A percentile compares a stretch with the other conserved stretches of the same genome.
phyloP scores from a whole-genome alignment of 2,329 filamentous ascomycete species.

The Pseudofabraea citricarpa region DNA sequence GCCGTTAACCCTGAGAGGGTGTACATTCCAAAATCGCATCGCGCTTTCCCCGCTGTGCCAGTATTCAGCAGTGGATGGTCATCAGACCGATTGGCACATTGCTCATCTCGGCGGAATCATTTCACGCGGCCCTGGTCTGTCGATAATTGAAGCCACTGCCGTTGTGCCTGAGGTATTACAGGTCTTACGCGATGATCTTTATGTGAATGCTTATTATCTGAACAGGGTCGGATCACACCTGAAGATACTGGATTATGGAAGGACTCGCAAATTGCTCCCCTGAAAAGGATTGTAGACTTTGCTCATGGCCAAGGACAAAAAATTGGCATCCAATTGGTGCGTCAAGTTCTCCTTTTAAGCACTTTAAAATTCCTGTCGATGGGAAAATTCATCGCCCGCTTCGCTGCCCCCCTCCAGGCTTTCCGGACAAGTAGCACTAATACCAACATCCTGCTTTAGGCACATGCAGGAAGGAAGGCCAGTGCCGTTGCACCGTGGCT shows the following conservation, averaged over 20 bases:
- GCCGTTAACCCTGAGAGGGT: conserved; percentile 32
- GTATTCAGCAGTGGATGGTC: conserved; percentile 63
- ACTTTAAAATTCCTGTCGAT: too few relatives aligned
- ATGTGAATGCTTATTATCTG: too few relatives aligned
- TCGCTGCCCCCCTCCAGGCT: too few relatives aligned
- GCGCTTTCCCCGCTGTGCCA: conserved; percentile 61
- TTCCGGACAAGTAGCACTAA: too few relatives aligned
- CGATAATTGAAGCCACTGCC: conserved; percentile 74
- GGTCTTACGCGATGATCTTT: too few relatives aligned
- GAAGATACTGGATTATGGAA: conserved; percentile 78
- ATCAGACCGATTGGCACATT: conserved; percentile 76
- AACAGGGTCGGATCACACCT: conserved; percentile 82
- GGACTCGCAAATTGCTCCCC: conserved; percentile 67
- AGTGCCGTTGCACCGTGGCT: conserved; percentile 62
- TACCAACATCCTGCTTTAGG: too few relatives aligned
- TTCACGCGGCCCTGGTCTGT: conserved; percentile 67
- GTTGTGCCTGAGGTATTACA: conserved; percentile 67
- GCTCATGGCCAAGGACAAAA: conserved; percentile 74
- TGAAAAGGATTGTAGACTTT: conserved; percentile 70
- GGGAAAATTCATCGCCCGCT: too few relatives aligned
- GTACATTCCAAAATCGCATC: conserved; percentile 65
- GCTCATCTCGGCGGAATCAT: conserved; percentile 78
- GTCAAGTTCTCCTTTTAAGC: too few relatives aligned
- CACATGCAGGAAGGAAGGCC: conserved; percentile 74
- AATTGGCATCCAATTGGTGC: conserved; percentile 72